These are phyloP conservation scores for Tephrocybe rancida DNA, from an alignment of 768 basidiomycete species.

Conservation along the genomic window DNA sequence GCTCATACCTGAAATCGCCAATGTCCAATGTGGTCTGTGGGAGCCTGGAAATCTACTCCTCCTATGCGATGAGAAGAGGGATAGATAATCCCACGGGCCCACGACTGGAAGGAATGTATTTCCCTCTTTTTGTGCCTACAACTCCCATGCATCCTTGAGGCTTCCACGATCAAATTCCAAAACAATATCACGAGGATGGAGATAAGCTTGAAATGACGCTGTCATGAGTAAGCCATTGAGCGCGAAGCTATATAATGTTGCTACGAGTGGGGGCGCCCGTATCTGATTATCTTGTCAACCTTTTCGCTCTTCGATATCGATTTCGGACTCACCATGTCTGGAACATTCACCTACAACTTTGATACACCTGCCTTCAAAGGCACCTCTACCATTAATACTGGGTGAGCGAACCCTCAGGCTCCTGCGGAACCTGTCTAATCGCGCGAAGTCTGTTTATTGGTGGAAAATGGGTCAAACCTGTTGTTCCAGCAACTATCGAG, in stretches of 20 bases:
- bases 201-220: not conserved
- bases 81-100: no score
- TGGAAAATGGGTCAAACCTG: constrained; percentile 57
- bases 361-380: constrained; percentile 60
- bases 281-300: no score
- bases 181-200: not conserved
- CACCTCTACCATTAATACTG: constrained; percentile 57
- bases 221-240: not conserved
- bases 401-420: constrained; percentile 27
- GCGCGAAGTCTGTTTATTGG: constrained; percentile 53
- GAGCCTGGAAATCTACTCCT: no score
- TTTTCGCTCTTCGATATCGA: no score
- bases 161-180: not conserved
- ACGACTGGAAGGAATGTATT: no score
- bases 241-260: not conserved
- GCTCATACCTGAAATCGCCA: no score
- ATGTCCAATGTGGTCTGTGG: no score
- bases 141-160: not conserved
- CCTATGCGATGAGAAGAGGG: no score
- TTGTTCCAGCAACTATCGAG: constrained; percentile 56
- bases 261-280: no score
- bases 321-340: constrained; percentile 29
- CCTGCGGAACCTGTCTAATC: not conserved
- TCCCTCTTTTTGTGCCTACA: not conserved
- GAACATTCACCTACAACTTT: constrained; percentile 48